These are phyloP conservation scores for Cercospora citrullina DNA, from an alignment of 2,329 filamentous ascomycete species.

Conservation along the genomic window DNA sequence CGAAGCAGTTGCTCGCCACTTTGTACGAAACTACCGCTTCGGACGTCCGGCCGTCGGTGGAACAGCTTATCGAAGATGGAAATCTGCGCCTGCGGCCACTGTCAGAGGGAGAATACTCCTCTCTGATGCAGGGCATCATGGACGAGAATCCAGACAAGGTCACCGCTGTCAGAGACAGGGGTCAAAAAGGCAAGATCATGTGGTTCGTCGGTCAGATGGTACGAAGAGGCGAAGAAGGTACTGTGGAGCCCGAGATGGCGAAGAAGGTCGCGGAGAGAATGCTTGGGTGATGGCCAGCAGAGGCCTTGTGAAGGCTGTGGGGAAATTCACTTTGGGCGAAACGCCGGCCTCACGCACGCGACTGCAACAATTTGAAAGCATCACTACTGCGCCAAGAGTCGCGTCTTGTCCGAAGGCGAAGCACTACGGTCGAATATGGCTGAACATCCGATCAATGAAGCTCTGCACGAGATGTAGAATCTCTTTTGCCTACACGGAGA, in stretches of 20 bases:
- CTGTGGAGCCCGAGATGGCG: constrained; percentile 62
- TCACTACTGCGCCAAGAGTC: neutral
- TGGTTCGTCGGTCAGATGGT: constrained; percentile 72
- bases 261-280: constrained; percentile 55
- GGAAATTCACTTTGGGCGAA: neutral
- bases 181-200: constrained; percentile 64
- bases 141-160: constrained; percentile 59
- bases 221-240: constrained; percentile 58
- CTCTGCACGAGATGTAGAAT: neutral
- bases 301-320: neutral
- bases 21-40: constrained; percentile 45
- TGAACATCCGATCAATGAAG: neutral
- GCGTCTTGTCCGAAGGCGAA: neutral
- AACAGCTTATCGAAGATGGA: constrained; percentile 58
- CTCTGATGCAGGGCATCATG: constrained; percentile 56
- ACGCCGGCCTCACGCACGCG: neutral
- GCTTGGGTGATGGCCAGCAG: constrained; percentile 8
- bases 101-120: constrained; percentile 56
- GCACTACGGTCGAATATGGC: neutral
- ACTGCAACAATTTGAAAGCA: neutral
- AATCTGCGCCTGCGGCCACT: constrained; percentile 57
- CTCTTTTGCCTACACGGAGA: too few relatives aligned
- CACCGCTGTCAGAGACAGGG: constrained; percentile 58
- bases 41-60: constrained; percentile 43
- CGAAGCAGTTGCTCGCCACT: constrained; percentile 59